These are phyloP conservation scores for Candida sakaeoensis DNA, from an alignment of 805 yeast species.

Conservation along the genomic window DNA sequence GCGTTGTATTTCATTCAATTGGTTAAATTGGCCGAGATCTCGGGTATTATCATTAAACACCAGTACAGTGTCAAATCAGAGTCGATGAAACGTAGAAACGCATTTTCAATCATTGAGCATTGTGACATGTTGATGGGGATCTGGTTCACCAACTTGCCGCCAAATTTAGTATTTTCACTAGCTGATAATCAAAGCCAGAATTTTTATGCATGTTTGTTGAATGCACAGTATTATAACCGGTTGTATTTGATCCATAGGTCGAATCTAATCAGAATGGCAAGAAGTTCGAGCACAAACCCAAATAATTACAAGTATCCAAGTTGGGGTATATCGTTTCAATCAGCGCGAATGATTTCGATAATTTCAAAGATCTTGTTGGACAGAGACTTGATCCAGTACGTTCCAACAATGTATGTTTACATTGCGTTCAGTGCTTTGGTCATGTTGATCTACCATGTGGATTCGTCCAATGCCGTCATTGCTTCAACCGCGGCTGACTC, in stretches of 20 bases:
- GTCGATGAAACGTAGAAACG: slow-evolving; percentile 41
- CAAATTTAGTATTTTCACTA: slow-evolving; percentile 58
- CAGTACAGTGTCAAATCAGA: slow-evolving; percentile 71
- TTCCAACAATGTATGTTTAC: slow-evolving; percentile 59
- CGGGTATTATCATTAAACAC: slow-evolving; percentile 64
- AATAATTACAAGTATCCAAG: slow-evolving; percentile 55
- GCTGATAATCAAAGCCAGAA: slow-evolving; percentile 51
- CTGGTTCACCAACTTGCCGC: slow-evolving; percentile 69
- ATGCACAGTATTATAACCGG: slow-evolving; percentile 70
- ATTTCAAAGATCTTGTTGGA: slow-evolving; percentile 55
- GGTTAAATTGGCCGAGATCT: slow-evolving; percentile 65
- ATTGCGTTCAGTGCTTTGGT: slow-evolving; percentile 60
- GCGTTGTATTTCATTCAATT: slow-evolving; percentile 58
- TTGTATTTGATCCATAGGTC: slow-evolving; percentile 69
- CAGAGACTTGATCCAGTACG: slow-evolving; percentile 45
- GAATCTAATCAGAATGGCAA: slow-evolving; percentile 52
- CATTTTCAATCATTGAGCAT: slow-evolving; percentile 50
- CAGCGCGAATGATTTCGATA: slow-evolving; percentile 70
- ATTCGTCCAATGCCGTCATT: slow-evolving; percentile 37
- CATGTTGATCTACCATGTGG: slow-evolving; percentile 69
- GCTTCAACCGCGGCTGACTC: slow-evolving; percentile 43
- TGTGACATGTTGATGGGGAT: slow-evolving; percentile 75
- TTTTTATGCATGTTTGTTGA: slow-evolving; percentile 55
- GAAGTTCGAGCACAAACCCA: slow-evolving; percentile 36
- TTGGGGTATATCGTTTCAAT: slow-evolving; percentile 81